Conservation (phyloP, 805 yeast genomes). For the Komagataella pastoris region DNA sequence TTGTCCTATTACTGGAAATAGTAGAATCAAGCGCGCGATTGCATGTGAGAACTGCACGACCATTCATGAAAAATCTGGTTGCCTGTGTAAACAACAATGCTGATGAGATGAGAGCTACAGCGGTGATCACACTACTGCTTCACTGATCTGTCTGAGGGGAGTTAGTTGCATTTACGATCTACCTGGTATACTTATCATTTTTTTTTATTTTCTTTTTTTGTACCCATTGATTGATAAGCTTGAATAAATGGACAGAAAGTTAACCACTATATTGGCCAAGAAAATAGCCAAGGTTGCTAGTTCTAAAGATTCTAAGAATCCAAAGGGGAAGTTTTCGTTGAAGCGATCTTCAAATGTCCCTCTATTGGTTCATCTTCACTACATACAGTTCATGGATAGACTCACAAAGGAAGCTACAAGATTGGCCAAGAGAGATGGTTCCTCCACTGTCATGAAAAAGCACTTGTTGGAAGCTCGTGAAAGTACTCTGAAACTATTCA, state of each 20-base stretch:
- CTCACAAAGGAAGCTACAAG: constrained; percentile 25
- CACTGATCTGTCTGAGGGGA: too few relatives aligned
- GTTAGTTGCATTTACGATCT: too few relatives aligned
- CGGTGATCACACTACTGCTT: neutral
- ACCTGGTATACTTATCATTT: too few relatives aligned
- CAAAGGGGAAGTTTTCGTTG: neutral
- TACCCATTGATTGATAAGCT: neutral
- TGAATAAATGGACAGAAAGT: neutral
- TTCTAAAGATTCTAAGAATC: neutral
- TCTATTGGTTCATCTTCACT: constrained; percentile 28
- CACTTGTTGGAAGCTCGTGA: constrained; percentile 25
- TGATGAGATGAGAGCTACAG: neutral
- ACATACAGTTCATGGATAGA: constrained; percentile 29
- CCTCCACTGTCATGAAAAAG: constrained; percentile 26
- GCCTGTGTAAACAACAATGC: neutral
- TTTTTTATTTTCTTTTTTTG: neutral
- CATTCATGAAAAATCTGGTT: neutral
- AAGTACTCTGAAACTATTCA: constrained; percentile 18
- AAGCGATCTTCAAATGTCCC: neutral
- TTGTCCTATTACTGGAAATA: neutral
- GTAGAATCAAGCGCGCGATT: neutral
- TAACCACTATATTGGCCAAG: neutral
- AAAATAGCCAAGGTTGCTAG: neutral
- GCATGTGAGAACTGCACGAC: neutral
- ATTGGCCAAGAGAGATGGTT: constrained; percentile 24